Evolutionary conservation across 352 stramenopile genomes (phyloP).

Genomic region (Phytopythium aichiense): DNA sequence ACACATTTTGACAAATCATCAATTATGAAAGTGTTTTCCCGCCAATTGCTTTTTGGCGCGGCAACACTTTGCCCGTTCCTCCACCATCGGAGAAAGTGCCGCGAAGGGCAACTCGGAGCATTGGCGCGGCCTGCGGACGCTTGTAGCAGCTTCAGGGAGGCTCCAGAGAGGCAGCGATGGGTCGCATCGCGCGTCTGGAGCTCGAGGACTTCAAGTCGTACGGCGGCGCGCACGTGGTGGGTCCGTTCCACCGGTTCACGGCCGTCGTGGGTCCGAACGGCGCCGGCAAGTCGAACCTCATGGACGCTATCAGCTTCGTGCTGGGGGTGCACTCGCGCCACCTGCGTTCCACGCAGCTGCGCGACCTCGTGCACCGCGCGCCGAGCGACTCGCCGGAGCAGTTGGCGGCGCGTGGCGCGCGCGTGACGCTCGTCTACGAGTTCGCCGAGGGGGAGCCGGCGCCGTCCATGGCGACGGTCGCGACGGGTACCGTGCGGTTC

Average conservation of each 20-base stretch:
- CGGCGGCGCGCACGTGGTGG: conserved; percentile 90
- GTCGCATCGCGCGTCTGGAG: conserved; percentile 92
- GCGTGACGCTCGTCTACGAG: conserved; percentile 95
- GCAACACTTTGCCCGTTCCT: too few species aligned
- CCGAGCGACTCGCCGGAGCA: conserved; percentile 44
- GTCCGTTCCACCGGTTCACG: conserved; percentile 97
- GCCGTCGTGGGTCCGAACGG: conserved; percentile 98
- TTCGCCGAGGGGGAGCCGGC: conserved; percentile 56
- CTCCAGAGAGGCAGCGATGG: conserved; percentile 39
- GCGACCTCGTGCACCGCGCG: conserved; percentile 93
- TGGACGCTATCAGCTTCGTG: conserved; percentile 98
- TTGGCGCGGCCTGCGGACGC: too few species aligned
- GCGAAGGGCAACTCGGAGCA: too few species aligned
- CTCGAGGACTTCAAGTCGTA: conserved; percentile 99
- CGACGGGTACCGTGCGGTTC: conserved; percentile 67
- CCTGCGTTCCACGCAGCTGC: conserved; percentile 94
- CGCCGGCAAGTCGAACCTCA: conserved; percentile 91
- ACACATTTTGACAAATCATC: too few species aligned
- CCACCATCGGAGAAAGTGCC: too few species aligned
- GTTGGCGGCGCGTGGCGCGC: conserved; percentile 47
- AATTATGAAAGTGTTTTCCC: too few species aligned
- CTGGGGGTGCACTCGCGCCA: conserved; percentile 96
- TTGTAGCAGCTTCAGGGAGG: too few species aligned
- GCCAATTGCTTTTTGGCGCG: too few species aligned
- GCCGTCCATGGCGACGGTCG: conserved; percentile 20